Evolutionary conservation across 108 stramenopile species (phyloP), one percentile per base, ranked within the genome.

Genomic region (Fragilaria radians): DNA sequence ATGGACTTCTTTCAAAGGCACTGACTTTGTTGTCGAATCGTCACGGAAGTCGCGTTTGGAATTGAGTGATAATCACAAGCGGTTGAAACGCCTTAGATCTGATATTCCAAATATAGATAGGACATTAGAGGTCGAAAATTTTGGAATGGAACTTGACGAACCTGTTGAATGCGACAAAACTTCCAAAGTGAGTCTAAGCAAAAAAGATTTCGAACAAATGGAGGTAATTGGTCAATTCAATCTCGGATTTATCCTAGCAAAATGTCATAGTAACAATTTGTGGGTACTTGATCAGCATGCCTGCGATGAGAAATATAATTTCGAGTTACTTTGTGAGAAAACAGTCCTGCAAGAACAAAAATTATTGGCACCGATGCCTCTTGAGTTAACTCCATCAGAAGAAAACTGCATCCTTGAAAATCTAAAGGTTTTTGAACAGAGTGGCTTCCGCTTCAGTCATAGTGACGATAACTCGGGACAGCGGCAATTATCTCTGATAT

Each of bases 231-330:
- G 95, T 4, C 95, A 98, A 59, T 98, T 96, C 73, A 98, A 98
- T 62, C 79, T 95, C 45, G 95, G 95, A 1, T 98, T 98, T 57
- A 92, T 96, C 36, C 86, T 98, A 18, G 93, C 84, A 28, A 61
- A 62, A 19, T 76, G 89, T 57, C 65, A 72, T 22, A 81, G 79
- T 26, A 69, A 88, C 54, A 74, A 96, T 52, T 81, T 98, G 2
- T 98, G 94, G 88, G 96, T 98, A 27, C 62, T 98, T 28, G 97
- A 96, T 62, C 97, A 98, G 70, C 95, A 98, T 66, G 95, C 94
- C 21, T 85, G 88, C 62, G 91, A 89, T 51, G 91, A 93, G 62
- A 85, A 77, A 57, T 81, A 68, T 63, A 86, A 92, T 55, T 92
- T 87, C 59, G 91, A 92, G 54, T 59, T 70, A 0, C 68, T 94